Evolutionary conservation across 192 early-diverging fungal genomes (phyloP).

Genomic region (Coemansia sp.): DNA sequence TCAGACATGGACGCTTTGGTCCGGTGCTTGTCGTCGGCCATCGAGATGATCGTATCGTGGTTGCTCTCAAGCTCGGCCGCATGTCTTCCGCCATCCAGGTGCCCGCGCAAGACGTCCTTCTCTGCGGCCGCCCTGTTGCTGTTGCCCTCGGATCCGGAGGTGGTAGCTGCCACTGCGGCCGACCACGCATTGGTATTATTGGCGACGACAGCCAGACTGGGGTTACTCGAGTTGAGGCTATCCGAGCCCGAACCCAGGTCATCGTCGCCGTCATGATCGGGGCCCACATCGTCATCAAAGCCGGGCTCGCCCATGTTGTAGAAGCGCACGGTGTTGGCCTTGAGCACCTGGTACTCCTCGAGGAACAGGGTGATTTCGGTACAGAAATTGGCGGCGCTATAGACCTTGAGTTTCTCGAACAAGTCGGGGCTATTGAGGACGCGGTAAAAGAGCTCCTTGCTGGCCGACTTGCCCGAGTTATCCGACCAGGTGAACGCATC

Average conservation of each 20-base stretch:
- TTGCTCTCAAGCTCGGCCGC: conserved; percentile 43
- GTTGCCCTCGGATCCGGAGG: no score
- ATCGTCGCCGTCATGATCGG: conserved; percentile 9
- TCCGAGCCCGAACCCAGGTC: conserved; percentile 2
- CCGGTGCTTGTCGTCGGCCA: conserved; percentile 2
- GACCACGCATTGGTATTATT: conserved; percentile 15
- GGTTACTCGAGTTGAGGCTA: conserved; percentile 7
- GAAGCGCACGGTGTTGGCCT: conserved; percentile 47
- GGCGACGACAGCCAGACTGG: conserved; percentile 13
- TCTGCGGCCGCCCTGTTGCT: conserved; percentile 3
- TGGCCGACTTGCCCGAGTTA: conserved; percentile 22
- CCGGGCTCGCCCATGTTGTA: conserved; percentile 49
- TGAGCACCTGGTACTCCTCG: conserved; percentile 51
- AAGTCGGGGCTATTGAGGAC: conserved; percentile 47
- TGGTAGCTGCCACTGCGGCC: neutral
- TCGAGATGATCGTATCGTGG: conserved; percentile 37
- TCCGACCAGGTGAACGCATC: conserved; percentile 41
- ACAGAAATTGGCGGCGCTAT: conserved; percentile 48
- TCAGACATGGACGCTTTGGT: conserved; percentile 10
- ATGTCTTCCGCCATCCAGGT: conserved; percentile 28
- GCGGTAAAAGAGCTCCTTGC: conserved; percentile 46
- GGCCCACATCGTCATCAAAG: conserved; percentile 28
- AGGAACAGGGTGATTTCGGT: conserved; percentile 48
- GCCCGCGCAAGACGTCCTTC: conserved; percentile 35
- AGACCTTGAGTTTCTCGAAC: conserved; percentile 45